Evolutionary conservation across 257 asterid species (phyloP).

Genomic region (Echium plantagineum): DNA sequence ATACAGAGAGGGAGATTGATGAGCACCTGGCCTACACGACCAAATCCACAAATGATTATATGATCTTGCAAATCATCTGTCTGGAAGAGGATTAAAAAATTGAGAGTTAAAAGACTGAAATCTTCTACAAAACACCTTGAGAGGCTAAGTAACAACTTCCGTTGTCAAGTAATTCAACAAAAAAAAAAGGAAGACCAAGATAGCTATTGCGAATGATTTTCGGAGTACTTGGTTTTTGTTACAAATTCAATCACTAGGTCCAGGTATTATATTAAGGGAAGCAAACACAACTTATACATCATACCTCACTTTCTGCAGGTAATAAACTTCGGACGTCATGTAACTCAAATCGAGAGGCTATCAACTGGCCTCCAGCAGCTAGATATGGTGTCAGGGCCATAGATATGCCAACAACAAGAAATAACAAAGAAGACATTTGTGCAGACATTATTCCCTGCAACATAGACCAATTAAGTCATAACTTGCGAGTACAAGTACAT

Average conservation of each 20-base stretch:
- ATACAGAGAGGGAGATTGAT: conserved; percentile 7
- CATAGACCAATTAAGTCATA: conserved; percentile 7
- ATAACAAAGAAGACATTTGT: conserved; percentile 76
- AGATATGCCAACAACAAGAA: conserved; percentile 95
- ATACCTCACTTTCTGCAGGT: conserved; percentile 97
- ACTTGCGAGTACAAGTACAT: not conserved
- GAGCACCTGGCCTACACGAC: conserved; percentile 97
- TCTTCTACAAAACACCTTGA: no score
- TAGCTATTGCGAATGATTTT: no score
- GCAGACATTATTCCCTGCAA: conserved; percentile 95
- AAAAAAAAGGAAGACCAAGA: no score
- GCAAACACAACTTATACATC: not conserved
- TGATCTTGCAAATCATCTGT: conserved; percentile 99
- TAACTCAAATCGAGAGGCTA: conserved; percentile 96
- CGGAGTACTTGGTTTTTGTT: no score
- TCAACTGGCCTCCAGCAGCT: conserved; percentile 99
- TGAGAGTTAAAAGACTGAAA: no score
- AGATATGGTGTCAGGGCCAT: conserved; percentile 98
- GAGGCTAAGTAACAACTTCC: no score
- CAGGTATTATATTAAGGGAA: no score
- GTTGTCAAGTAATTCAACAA: no score
- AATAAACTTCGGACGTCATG: conserved; percentile 95
- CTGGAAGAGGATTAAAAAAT: conserved; percentile 23
- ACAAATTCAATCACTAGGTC: no score
- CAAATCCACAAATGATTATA: conserved; percentile 93